A percentile compares a stretch with the other conserved stretches of the same genome.
phyloP scores from a whole-genome alignment of 345 rosid genomes.

The Ailanthus altissimus region DNA sequence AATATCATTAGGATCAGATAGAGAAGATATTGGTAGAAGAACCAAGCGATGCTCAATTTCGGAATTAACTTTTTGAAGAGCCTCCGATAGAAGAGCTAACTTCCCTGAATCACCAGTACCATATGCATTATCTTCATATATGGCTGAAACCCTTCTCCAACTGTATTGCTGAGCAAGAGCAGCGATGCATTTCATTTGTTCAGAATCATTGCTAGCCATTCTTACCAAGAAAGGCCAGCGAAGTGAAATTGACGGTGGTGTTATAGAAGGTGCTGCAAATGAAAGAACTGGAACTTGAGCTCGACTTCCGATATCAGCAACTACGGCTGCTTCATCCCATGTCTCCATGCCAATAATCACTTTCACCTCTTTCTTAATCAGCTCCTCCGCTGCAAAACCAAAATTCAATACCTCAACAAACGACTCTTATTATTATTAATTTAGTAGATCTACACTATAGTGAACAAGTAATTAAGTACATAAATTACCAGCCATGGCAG shows the following conservation, averaged over 20 bases:
- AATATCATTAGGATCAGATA: conserved; percentile 2
- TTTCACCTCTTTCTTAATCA: conserved; percentile 28
- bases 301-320: conserved; percentile 31
- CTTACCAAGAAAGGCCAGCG: conserved; percentile 41
- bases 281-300: conserved; percentile 42
- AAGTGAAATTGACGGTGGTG: conserved; percentile 17
- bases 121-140: conserved; percentile 33
- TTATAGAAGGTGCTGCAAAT: conserved; percentile 27
- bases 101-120: conserved; percentile 27
- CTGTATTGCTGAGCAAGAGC: conserved; percentile 18
- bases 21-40: conserved; percentile 34
- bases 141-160: conserved; percentile 29
- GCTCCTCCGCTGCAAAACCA: conserved; percentile 33
- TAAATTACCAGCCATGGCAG: conserved; percentile 40
- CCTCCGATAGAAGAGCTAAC: conserved; percentile 13
- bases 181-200: conserved; percentile 36
- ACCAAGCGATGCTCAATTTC: conserved; percentile 31
- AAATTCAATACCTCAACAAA: conserved; percentile 8
- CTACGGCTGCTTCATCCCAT: conserved; percentile 41
- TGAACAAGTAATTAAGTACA: no score
- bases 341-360: conserved; percentile 44
- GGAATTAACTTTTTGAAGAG: conserved; percentile 25
- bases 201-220: conserved; percentile 30
- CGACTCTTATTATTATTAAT: no score
- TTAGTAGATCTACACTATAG: no score